These are phyloP conservation scores for Pseudotulostoma volvatum DNA, from an alignment of 495 filamentous ascomycete genomes.

Conservation along the genomic window DNA sequence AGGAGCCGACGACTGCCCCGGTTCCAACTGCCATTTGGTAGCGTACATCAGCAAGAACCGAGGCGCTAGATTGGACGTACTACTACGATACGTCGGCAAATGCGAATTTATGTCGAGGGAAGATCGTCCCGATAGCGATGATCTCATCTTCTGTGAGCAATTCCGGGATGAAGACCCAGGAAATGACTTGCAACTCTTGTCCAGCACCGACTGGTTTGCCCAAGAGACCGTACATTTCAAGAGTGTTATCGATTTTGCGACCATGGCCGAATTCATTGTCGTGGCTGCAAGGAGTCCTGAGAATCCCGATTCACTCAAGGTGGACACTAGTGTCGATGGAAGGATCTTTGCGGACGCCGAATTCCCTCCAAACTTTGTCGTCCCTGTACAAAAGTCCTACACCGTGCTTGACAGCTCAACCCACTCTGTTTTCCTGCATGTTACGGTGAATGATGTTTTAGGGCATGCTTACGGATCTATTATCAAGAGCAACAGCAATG, in stretches of 20 bases:
- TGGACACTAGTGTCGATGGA: conserved; percentile 72
- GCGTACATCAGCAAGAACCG: conserved; percentile 59
- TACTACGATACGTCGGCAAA: conserved; percentile 49
- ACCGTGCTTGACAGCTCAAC: conserved; percentile 87
- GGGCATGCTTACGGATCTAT: conserved; percentile 64
- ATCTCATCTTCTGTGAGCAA: conserved; percentile 71
- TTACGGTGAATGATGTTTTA: conserved; percentile 47
- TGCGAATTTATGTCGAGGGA: conserved; percentile 70
- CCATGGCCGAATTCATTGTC: conserved; percentile 88
- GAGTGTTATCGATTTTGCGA: conserved; percentile 71
- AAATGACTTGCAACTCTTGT: conserved; percentile 49
- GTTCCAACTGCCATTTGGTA: conserved; percentile 43
- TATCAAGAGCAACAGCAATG: conserved; percentile 95
- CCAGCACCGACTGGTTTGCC: conserved; percentile 60
- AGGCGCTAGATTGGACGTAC: conserved; percentile 55
- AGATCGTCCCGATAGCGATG: conserved; percentile 28
- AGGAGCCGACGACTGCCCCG: conserved; percentile 43
- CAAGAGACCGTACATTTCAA: conserved; percentile 38
- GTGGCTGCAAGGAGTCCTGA: conserved; percentile 54
- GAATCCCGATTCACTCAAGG: conserved; percentile 51
- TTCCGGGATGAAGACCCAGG: conserved; percentile 41
- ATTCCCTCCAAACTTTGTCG: conserved; percentile 69
- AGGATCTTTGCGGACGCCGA: conserved; percentile 61
- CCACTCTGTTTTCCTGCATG: conserved; percentile 83
- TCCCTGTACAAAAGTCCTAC: conserved; percentile 62